A percentile compares a stretch with the other conserved stretches of the same genome.
Evolutionary conservation across 106 monocot genomes (phyloP).

Genomic region (Allium cepa): DNA sequence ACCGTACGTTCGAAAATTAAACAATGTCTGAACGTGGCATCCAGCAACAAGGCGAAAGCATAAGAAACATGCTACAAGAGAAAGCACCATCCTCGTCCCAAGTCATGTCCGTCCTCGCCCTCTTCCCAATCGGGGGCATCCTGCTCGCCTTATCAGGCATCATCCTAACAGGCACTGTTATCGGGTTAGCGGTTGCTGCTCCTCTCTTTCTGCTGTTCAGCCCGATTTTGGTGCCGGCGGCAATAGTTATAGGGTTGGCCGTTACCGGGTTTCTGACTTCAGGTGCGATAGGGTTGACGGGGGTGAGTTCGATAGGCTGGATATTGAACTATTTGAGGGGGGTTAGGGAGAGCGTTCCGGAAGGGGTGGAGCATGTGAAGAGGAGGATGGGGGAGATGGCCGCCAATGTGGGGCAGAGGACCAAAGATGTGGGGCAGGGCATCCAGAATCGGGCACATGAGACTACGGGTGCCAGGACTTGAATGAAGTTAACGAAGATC

Average conservation of each 20-base stretch:
- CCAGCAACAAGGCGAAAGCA: constrained; percentile 1
- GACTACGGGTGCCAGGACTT: background rate
- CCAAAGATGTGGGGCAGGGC: constrained; percentile 15
- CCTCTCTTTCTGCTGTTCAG: constrained; percentile 51
- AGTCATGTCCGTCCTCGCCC: constrained; percentile 25
- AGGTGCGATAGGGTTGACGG: constrained; percentile 43
- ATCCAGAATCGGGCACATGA: constrained; percentile 12
- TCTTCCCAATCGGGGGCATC: constrained; percentile 47
- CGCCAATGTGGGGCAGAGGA: constrained; percentile 18
- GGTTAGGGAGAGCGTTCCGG: constrained; percentile 3
- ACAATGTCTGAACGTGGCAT: background rate
- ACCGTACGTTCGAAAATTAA: background rate
- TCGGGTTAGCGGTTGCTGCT: constrained; percentile 29
- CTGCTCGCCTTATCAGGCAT: constrained; percentile 35
- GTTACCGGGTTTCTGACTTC: constrained; percentile 43
- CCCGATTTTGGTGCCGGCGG: constrained; percentile 37
- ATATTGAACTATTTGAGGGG: background rate
- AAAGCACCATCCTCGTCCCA: constrained; percentile 20
- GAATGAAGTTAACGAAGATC: no score
- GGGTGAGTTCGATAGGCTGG: constrained; percentile 30
- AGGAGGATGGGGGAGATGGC: constrained; percentile 20
- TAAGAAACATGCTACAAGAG: constrained; percentile 8
- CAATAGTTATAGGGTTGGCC: constrained; percentile 25
- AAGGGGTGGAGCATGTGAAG: constrained; percentile 14
- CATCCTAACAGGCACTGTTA: constrained; percentile 27